These are phyloP conservation scores for Phyllosticta capitalensis DNA, from an alignment of 2,329 filamentous ascomycete genomes.

Conservation along the genomic window DNA sequence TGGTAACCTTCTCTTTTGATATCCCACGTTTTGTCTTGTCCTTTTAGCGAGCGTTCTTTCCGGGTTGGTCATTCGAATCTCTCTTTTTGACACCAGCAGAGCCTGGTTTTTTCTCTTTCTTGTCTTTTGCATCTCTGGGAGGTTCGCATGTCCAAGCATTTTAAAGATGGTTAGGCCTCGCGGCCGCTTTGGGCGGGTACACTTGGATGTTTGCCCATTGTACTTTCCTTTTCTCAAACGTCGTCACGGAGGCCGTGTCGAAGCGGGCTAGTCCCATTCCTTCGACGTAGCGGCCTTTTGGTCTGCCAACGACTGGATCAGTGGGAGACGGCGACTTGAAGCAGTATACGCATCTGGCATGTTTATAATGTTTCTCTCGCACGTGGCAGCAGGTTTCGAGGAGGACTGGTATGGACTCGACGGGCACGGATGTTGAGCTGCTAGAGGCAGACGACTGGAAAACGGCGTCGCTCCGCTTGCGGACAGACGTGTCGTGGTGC, in stretches of 20 bases:
- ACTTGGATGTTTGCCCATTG: conserved; percentile 21
- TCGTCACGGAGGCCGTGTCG: conserved; percentile 27
- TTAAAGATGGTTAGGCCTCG: conserved; percentile 34
- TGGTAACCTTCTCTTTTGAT: conserved; percentile 31
- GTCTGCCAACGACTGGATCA: conserved; percentile 25
- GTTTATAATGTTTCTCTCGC: conserved; percentile 26
- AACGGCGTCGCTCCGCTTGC: conserved; percentile 9
- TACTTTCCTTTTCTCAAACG: conserved; percentile 27
- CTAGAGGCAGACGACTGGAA: conserved; percentile 5
- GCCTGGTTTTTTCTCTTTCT: conserved; percentile 20
- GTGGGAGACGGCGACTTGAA: conserved; percentile 27
- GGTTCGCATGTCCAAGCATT: conserved; percentile 36
- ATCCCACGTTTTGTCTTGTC: conserved; percentile 32
- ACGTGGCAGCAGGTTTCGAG: conserved; percentile 13
- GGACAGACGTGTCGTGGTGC: background rate
- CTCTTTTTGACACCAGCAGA: conserved; percentile 25
- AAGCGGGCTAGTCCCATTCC: conserved; percentile 29
- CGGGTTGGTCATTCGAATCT: conserved; percentile 23
- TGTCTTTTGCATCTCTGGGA: conserved; percentile 33
- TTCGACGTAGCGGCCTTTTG: conserved; percentile 23
- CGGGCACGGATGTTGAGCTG: conserved; percentile 1
- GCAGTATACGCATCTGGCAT: conserved; percentile 26
- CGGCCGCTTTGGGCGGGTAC: conserved; percentile 33
- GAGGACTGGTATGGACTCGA: conserved; percentile 13
- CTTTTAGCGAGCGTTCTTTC: conserved; percentile 34